Conservation (phyloP, 495 filamentous ascomycete genomes). For the Letharia lupina region DNA sequence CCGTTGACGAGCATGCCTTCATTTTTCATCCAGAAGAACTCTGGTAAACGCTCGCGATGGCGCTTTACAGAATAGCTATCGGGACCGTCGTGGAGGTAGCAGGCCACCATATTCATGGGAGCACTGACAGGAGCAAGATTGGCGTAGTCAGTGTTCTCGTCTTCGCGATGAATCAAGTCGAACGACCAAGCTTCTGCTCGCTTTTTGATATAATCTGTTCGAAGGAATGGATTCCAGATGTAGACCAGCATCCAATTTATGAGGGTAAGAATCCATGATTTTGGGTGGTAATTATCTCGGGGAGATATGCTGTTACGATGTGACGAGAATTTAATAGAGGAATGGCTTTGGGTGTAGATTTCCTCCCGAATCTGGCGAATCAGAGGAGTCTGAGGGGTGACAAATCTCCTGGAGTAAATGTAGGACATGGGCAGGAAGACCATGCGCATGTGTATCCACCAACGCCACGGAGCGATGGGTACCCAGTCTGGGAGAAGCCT, state of each 20-base stretch:
- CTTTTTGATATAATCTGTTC: slow-evolving; percentile 46
- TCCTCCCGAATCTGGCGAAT: slow-evolving; percentile 70
- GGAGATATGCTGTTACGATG: slow-evolving; percentile 77
- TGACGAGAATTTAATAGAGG: slow-evolving; percentile 62
- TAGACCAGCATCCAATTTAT: slow-evolving; percentile 69
- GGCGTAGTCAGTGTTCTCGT: slow-evolving; percentile 82
- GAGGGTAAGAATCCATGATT: slow-evolving; percentile 68
- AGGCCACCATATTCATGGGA: slow-evolving; percentile 76
- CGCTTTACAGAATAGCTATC: slow-evolving; percentile 64
- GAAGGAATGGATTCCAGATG: slow-evolving; percentile 67
- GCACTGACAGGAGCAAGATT: slow-evolving; percentile 83
- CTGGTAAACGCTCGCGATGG: slow-evolving; percentile 71
- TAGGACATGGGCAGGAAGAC: slow-evolving; percentile 91
- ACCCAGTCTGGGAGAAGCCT: slow-evolving; percentile 90
- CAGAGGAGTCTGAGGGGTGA: slow-evolving; percentile 60
- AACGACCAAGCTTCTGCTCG: slow-evolving; percentile 68
- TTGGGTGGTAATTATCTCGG: slow-evolving; percentile 87
- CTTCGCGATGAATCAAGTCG: slow-evolving; percentile 77
- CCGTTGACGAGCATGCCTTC: slow-evolving; percentile 95
- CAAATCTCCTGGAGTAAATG: slow-evolving; percentile 72
- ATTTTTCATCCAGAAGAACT: slow-evolving; percentile 84
- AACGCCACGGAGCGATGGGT: slow-evolving; percentile 88
- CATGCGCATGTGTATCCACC: slow-evolving; percentile 96
- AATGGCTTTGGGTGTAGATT: slow-evolving; percentile 72
- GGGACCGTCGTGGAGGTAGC: slow-evolving; percentile 76